These are phyloP conservation scores for Lunularia cruciata DNA, from an alignment of 225 moss, liverwort and hornwort genomes.

Conservation along the genomic window DNA sequence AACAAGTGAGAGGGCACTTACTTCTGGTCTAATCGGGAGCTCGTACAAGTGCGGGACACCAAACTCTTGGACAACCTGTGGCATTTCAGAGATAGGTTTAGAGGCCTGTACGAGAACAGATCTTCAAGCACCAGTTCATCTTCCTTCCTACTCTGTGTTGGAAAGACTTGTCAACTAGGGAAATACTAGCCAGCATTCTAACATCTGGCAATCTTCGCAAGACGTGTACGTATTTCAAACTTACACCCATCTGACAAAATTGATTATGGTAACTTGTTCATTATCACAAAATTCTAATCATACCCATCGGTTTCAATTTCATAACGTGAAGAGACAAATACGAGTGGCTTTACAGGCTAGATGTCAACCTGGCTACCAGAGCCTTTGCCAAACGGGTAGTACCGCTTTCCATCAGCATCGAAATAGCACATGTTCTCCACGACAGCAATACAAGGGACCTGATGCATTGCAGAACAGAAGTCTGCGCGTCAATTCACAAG, in stretches of 20 bases:
- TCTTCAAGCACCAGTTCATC: too few relatives aligned
- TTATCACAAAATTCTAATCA: too few relatives aligned
- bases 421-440: constrained; percentile 99
- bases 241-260: too few relatives aligned
- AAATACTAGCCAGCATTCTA: background rate
- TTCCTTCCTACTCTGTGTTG: too few relatives aligned
- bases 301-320: too few relatives aligned
- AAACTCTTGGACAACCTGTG: constrained; percentile 91
- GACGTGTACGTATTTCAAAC: too few relatives aligned
- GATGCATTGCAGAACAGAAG: background rate
- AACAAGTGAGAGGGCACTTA: too few relatives aligned
- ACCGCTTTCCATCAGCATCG: constrained; percentile 95
- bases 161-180: too few relatives aligned
- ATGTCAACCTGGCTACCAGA: constrained; percentile 77
- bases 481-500: background rate
- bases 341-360: background rate
- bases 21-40: constrained; percentile 97
- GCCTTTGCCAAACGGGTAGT: constrained; percentile 88
- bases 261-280: too few relatives aligned
- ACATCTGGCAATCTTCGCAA: constrained; percentile 2
- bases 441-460: constrained; percentile 98
- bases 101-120: background rate
- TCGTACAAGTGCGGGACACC: constrained; percentile 90
- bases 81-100: background rate
- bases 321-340: too few relatives aligned